Base-by-base conservation (phyloP, 139 green algal species). In the Prasinococcaceae sp. region DNA sequence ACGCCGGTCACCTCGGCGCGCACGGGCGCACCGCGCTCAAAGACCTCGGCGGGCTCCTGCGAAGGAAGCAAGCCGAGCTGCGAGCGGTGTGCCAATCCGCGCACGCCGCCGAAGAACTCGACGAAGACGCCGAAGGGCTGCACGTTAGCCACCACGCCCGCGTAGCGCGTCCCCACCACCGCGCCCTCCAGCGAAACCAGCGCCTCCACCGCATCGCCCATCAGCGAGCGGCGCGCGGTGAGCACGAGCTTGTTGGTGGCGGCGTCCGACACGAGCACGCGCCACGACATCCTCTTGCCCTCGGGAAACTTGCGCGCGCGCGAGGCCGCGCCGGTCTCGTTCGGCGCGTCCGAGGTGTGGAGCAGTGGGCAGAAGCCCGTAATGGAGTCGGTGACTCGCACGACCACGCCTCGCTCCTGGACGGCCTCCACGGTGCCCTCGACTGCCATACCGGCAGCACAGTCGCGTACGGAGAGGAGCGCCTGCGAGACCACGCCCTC, bases 81-180 rank as follows among this genome's bases (percentile, higher is more conserved):
- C n/a, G n/a, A 61, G 50, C 20, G 19, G 46, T 66, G 65, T 3
- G 69, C 72, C 5, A 90, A 41, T 27, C 86, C 85, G 3, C 28
- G 61, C 14, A 94, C 33, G 33, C 72, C 73, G 12, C 72, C 73
- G 57, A 79, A 95, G 54, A 97, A 92, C 0, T 38, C 40, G 25
- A 97, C 74, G 63, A 93, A 96, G 4, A 92, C 74, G 41, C 86
- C 89, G 37, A 78, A 83, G 23, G 75, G 59, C 51, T 75, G 25
- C 10, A 84, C 62, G 17, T 88, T 88, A 0, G 83, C 93, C 3
- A 97, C 68, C 3, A 81, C 60, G 30, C 88, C 88, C n/a, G n/a
- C n/a, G n/a, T n/a, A n/a, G n/a, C n/a, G n/a, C n/a, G n/a, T n/a
- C n/a, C n/a, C n/a, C n/a, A n/a, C n/a, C n/a, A n/a, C n/a, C n/a